Evolutionary conservation across 2,329 filamentous ascomycete species (phyloP).

Genomic region (Talaromyces verruculosus): DNA sequence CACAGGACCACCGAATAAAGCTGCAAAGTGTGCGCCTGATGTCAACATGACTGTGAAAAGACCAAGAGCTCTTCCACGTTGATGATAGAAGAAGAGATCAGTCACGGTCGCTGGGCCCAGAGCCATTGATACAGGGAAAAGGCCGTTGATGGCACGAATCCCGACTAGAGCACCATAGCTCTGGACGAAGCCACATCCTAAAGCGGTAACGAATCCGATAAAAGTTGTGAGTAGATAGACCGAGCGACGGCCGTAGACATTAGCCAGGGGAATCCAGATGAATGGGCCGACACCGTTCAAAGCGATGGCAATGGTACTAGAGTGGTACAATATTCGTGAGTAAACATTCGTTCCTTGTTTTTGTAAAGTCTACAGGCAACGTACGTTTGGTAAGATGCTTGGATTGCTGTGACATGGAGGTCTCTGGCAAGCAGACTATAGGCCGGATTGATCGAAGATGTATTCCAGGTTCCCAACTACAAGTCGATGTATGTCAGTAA

Average conservation of each 20-base stretch:
- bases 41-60: conserved; percentile 16
- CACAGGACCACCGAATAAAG: conserved; percentile 14
- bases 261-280: conserved; percentile 14
- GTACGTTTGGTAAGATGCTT: conserved; percentile 13
- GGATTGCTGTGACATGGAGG: conserved; percentile 2
- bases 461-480: conserved; percentile 15
- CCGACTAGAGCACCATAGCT: conserved; percentile 14
- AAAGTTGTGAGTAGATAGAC: conserved; percentile 13
- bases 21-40: conserved; percentile 12
- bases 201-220: conserved; percentile 10
- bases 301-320: conserved; percentile 13
- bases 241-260: conserved; percentile 15
- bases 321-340: not conserved
- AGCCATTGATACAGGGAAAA: conserved; percentile 14
- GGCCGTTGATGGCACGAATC: conserved; percentile 9
- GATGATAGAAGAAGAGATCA: conserved; percentile 17
- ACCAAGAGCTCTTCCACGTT: conserved; percentile 10
- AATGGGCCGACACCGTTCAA: conserved; percentile 14
- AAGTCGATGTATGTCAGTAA: not conserved
- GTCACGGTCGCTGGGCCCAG: conserved; percentile 14
- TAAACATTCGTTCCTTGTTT: not conserved
- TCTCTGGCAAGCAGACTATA: conserved; percentile 6
- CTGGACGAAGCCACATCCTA: conserved; percentile 13
- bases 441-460: conserved; percentile 4
- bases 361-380: not conserved